Conservation (phyloP, 1,284 basidiomycete species). For the Volvariella volvacea region DNA sequence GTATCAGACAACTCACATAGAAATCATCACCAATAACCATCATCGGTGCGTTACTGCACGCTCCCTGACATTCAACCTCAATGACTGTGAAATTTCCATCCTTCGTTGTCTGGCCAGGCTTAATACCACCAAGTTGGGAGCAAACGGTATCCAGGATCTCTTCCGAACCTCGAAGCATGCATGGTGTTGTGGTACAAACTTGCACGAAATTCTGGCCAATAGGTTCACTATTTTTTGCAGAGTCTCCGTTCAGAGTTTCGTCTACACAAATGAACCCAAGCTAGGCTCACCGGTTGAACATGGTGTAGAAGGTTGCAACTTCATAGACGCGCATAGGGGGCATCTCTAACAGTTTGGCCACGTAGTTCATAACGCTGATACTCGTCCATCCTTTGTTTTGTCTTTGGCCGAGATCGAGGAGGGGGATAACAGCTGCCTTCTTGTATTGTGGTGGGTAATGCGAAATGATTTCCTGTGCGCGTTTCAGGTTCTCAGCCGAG, state of each 20-base stretch:
- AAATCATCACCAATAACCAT: conserved; percentile 95
- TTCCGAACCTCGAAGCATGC: conserved; percentile 92
- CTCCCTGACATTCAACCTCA: conserved; percentile 98
- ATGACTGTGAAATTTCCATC: conserved; percentile 97
- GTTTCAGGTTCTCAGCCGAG: conserved; percentile 73
- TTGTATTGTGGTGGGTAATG: conserved; percentile 97
- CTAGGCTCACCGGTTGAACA: conserved; percentile 84
- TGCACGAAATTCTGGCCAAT: conserved; percentile 95
- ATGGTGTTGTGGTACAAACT: conserved; percentile 98
- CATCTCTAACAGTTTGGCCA: conserved; percentile 90
- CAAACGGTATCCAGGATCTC: conserved; percentile 87
- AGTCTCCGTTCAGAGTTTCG: not conserved
- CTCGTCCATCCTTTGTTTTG: conserved; percentile 99
- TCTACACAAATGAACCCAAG: not conserved
- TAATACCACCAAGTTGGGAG: conserved; percentile 77
- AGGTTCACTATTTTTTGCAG: conserved; percentile 74
- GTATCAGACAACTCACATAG: conserved; percentile 55
- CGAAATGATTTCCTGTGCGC: conserved; percentile 84
- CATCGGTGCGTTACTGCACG: conserved; percentile 99
- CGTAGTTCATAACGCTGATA: conserved; percentile 98
- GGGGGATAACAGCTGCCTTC: conserved; percentile 95
- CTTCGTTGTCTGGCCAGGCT: conserved; percentile 86
- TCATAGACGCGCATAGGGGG: conserved; percentile 99
- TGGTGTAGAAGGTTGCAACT: conserved; percentile 99
- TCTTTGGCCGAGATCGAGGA: conserved; percentile 93